Evolutionary conservation across 768 basidiomycete genomes (phyloP), one percentile per base, ranked within the genome.

Genomic region (Goffeauzyma gilvescens): DNA sequence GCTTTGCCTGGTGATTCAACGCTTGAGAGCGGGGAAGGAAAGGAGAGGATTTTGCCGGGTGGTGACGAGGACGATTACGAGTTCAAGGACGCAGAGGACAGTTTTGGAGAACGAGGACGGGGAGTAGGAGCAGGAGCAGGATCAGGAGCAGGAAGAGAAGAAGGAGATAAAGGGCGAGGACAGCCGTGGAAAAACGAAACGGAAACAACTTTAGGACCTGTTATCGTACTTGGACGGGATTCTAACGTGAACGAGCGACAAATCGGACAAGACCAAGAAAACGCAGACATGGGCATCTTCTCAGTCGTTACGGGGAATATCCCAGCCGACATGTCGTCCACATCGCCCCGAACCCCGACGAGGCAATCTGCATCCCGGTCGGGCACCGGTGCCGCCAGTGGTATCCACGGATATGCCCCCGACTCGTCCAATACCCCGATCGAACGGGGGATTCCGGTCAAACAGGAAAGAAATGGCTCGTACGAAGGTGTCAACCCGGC

Each of bases 221-320:
- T 26, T n/a, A n/a, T 38, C 20, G 21, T 38, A 13, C n/a, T 2
- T 24, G 13, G 8, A 18, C 6, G 8, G 34, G 18, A 4, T 12
- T 13, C 17, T 12, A 36, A 42, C 28, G 22, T 20, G 31, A 28
- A 3, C 20, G 21, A 13, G 28, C 14, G 25, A 21, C 22, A 22
- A 5, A 23, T 25, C 17, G 20, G 26, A 24, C n/a, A 22, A 9
- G 24, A 23, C 12, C 26, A 27, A 22, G 20, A 23, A 2, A 12
- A 13, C 28, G 28, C 28, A 13, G 23, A 45, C 22, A 45, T 45
- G 44, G 44, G 44, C 40, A 18, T 45, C n/a, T 24, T 45, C 20
- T 45, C 44, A 22, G 44, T 32, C 8, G 20, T 45, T 32, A 39
- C 44, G 9, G 38, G 38, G 12, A 45, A 45, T 24, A 40, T 45